phyloP scores from a whole-genome alignment of 2,329 filamentous ascomycete species.

The Graphilbum sp. region DNA sequence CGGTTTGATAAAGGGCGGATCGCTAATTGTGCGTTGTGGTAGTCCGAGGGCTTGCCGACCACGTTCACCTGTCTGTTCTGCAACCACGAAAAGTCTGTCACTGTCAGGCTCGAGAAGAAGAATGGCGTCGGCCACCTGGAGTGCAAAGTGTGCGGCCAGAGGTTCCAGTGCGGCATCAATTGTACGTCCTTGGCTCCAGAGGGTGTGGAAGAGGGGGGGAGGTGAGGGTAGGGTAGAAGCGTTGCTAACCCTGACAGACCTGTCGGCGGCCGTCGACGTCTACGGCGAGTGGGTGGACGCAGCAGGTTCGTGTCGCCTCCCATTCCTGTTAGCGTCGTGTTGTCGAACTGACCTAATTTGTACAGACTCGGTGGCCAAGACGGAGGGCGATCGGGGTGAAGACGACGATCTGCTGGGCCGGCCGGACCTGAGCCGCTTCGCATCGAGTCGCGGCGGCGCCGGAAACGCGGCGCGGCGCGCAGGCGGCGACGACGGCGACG shows the following conservation, averaged over 20 bases:
- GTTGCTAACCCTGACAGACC: constrained; percentile 37
- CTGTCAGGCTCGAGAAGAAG: constrained; percentile 89
- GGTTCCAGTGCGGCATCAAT: constrained; percentile 84
- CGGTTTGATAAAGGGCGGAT: too few species aligned
- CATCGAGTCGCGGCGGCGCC: constrained; percentile 1
- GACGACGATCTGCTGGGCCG: neutral
- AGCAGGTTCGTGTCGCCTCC: constrained; percentile 27
- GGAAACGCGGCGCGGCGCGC: constrained; percentile 1
- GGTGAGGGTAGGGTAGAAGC: neutral
- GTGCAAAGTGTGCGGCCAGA: constrained; percentile 88
- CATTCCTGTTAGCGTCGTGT: neutral
- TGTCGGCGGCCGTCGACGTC: constrained; percentile 83
- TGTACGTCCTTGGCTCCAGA: constrained; percentile 46
- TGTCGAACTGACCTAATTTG: too few species aligned
- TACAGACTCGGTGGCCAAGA: constrained; percentile 36
- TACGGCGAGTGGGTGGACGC: constrained; percentile 98
- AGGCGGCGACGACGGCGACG: constrained; percentile 9
- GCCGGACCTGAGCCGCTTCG: constrained; percentile 2
- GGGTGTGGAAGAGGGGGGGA: neutral
- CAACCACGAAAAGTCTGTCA: constrained; percentile 89
- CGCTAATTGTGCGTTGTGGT: neutral
- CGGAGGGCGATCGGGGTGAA: constrained; percentile 8
- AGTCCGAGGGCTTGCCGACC: constrained; percentile 55
- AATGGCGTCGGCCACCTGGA: constrained; percentile 66
- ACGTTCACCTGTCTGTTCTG: constrained; percentile 97